Conservation (phyloP, 1,284 basidiomycete genomes). For the Blastosporella zonata region DNA sequence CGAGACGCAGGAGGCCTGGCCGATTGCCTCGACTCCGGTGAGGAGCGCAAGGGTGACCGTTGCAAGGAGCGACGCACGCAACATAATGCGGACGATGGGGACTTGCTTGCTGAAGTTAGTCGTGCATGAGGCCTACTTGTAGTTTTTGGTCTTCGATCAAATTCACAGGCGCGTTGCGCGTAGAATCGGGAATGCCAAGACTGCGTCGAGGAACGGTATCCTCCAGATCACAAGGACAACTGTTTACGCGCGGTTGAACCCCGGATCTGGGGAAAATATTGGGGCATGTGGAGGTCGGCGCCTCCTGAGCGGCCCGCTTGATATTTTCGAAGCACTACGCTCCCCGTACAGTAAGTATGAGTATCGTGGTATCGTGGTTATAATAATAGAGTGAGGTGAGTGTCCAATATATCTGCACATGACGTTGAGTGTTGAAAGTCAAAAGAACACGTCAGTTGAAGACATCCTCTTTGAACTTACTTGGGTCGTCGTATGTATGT, state of each 20-base stretch:
- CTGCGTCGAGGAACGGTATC: not conserved
- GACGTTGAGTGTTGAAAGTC: too few species aligned
- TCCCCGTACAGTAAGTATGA: too few species aligned
- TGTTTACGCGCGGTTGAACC: slow-evolving; percentile 12
- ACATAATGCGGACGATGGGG: slow-evolving; percentile 9
- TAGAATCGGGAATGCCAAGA: not conserved
- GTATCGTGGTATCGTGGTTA: too few species aligned
- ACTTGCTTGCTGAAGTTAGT: not conserved
- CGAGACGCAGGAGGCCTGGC: slow-evolving; percentile 37
- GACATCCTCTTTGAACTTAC: too few species aligned
- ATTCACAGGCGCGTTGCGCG: not conserved
- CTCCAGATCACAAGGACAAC: slow-evolving; percentile 12
- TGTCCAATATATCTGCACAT: too few species aligned
- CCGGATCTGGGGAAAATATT: slow-evolving; percentile 7
- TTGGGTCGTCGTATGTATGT: too few species aligned
- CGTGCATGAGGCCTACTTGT: not conserved
- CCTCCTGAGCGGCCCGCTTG: not conserved
- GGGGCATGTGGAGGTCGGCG: not conserved
- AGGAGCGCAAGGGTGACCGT: slow-evolving; percentile 9
- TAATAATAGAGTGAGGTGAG: too few species aligned
- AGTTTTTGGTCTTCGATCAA: not conserved
- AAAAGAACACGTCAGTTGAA: too few species aligned
- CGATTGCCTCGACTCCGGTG: slow-evolving; percentile 29
- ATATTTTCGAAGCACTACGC: too few species aligned
- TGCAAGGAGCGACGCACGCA: slow-evolving; percentile 13